Evolutionary conservation across 768 basidiomycete species (phyloP), one percentile per base, ranked within the genome.

Genomic region (Cubamyces sp.): DNA sequence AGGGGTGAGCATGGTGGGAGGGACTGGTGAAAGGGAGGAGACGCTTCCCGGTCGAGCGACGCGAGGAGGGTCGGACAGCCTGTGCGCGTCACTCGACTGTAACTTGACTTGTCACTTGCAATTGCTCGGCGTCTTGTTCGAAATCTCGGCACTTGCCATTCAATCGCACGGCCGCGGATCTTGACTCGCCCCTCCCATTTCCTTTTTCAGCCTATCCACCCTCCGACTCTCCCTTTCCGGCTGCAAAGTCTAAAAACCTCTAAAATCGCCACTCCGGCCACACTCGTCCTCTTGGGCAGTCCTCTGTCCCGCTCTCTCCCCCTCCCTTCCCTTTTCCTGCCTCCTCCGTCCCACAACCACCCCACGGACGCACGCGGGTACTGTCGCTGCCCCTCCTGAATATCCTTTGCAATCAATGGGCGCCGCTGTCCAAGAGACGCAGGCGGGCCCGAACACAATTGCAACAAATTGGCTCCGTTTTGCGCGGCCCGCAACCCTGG

Each of bases 161-260:
- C 62, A 53, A 64, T 64, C 57, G 57, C n/a, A 48, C 41, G 49
- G 62, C 62, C 62, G 62, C 62, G 62, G 62, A 64, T 64, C 62
- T 64, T 30, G 57, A 39, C 40, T 19, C 11, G 11, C 47, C 30
- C 51, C 14, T 46, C 39, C 39, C n/a, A 4, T 5, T 40, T 47
- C 23, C 56, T 28, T 45, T 21, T 47, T 30, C 45, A 19, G 45
- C 45, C 43, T 47, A 54, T 56, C 25, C 42, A 26, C 26, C 30
- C 28, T 19, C 51, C 42, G 21, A 53, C 14, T 60, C 59, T 47
- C 51, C 42, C 23, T 40, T 48, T 46, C 21, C 52, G 14, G 16
- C 6, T 23, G 23, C 37, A 64, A 64, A 59, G 57, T 43, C 53
- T 59, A 64, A 64, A 56, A n/a, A 30, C 5, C 40, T 21, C 49